Evolutionary conservation across 768 basidiomycete species (phyloP).

Genomic region (Podaxis pistillaris): DNA sequence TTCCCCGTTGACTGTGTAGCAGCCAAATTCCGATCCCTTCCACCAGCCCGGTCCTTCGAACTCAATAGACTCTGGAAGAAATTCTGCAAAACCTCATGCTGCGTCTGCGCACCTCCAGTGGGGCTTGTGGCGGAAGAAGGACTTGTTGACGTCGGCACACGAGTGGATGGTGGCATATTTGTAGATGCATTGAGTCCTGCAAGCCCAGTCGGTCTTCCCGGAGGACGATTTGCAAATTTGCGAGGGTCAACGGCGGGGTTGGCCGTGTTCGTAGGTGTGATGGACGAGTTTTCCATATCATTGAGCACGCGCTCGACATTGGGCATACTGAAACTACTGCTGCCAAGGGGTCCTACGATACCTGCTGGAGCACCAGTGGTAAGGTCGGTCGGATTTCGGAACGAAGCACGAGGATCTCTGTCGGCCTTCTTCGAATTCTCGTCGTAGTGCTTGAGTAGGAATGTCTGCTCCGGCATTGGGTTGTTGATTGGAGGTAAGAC

Average conservation of each 20-base stretch:
- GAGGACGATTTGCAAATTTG: slow-evolving; percentile 28
- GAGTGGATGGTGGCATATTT: slow-evolving; percentile 27
- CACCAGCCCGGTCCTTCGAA: slow-evolving; percentile 55
- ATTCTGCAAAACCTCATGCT: slow-evolving; percentile 82
- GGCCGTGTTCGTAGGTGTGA: slow-evolving; percentile 23
- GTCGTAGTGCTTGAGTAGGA: slow-evolving; percentile 90
- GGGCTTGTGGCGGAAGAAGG: slow-evolving; percentile 31
- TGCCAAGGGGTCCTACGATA: slow-evolving; percentile 91
- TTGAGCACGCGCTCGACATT: slow-evolving; percentile 84
- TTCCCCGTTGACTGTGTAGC: slow-evolving; percentile 7
- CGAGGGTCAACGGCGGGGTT: slow-evolving; percentile 25
- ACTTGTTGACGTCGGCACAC: slow-evolving; percentile 34
- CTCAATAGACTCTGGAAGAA: slow-evolving; percentile 85
- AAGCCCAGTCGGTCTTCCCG: slow-evolving; percentile 37
- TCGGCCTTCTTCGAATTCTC: slow-evolving; percentile 88
- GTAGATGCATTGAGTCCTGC: slow-evolving; percentile 35
- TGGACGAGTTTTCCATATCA: slow-evolving; percentile 76
- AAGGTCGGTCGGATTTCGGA: slow-evolving; percentile 73
- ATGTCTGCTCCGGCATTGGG: slow-evolving; percentile 85
- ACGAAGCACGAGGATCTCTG: slow-evolving; percentile 84
- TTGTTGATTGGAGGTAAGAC: slow-evolving; percentile 76
- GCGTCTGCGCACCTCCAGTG: slow-evolving; percentile 49
- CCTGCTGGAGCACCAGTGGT: slow-evolving; percentile 58
- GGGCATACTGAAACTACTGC: slow-evolving; percentile 81
- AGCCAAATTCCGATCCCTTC: slow-evolving; percentile 18